Percentiles rank a stretch among this genome's conserved stretches.
Evolutionary conservation across 2,329 filamentous ascomycete genomes (phyloP).

Genomic region (Xylaria hypoxylon): DNA sequence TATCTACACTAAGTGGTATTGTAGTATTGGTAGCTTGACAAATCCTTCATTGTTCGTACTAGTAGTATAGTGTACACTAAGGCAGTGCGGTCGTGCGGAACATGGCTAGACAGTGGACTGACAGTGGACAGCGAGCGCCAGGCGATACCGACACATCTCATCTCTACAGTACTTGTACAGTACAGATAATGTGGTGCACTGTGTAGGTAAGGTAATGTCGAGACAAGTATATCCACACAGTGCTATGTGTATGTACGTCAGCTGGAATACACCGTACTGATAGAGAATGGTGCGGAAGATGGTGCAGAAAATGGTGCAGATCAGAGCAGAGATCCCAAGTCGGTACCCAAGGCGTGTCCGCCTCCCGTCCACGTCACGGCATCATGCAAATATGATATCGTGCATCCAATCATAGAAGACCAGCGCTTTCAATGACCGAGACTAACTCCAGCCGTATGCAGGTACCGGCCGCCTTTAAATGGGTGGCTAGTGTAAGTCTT

Average conservation of each 20-base stretch:
- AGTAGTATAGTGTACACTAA: too few relatives aligned
- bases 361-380: slow-evolving; percentile 34
- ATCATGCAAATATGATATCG: slow-evolving; percentile 23
- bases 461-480: slow-evolving; percentile 44
- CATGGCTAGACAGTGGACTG: background rate
- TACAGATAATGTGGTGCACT: too few relatives aligned
- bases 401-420: slow-evolving; percentile 21
- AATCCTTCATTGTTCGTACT: slow-evolving; percentile 4
- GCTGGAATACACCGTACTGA: background rate
- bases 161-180: too few relatives aligned
- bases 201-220: too few relatives aligned
- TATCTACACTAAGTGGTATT: too few relatives aligned
- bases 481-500: slow-evolving; percentile 16
- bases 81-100: background rate
- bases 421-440: slow-evolving; percentile 18
- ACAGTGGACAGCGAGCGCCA: background rate
- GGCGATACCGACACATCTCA: background rate
- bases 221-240: too few relatives aligned
- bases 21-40: slow-evolving; percentile 12
- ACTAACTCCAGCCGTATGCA: slow-evolving; percentile 42
- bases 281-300: background rate
- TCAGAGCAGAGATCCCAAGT: background rate
- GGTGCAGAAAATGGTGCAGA: background rate
- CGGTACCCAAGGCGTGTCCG: background rate
- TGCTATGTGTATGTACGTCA: too few relatives aligned